These are phyloP conservation scores for Sequoia sempervirens DNA, from an alignment of 75 land plant species.

Conservation along the genomic window DNA sequence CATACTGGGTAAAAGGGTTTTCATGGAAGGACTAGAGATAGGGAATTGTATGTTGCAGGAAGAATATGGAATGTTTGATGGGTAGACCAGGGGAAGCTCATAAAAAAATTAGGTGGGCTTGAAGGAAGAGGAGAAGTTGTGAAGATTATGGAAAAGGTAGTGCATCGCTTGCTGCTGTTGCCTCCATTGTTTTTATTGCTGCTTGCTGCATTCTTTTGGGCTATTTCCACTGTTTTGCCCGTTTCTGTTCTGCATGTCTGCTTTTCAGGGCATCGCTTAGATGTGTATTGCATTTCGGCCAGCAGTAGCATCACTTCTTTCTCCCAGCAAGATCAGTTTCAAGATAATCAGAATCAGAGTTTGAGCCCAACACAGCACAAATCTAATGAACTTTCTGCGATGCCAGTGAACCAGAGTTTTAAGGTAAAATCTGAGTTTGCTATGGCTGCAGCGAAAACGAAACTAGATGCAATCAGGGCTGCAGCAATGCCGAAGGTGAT, in stretches of 20 bases:
- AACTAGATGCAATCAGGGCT: not conserved
- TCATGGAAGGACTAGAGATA: too few species aligned
- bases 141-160: not conserved
- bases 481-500: not conserved
- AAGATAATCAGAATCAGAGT: not conserved
- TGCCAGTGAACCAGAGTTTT: not conserved
- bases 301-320: not conserved
- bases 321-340: not conserved
- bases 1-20: too few species aligned
- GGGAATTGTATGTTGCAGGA: too few species aligned
- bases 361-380: not conserved
- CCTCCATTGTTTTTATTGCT: not conserved
- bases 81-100: too few species aligned
- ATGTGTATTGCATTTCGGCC: constrained; percentile 1
- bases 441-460: not conserved
- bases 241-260: constrained; percentile 1
- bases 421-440: not conserved
- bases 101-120: too few species aligned
- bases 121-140: too few species aligned
- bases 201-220: not conserved
- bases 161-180: not conserved
- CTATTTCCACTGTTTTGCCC: not conserved
- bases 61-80: too few species aligned
- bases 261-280: not conserved
- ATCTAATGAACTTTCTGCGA: not conserved